Conservation (phyloP, 768 basidiomycete species). For the Termitomyces sp. region DNA sequence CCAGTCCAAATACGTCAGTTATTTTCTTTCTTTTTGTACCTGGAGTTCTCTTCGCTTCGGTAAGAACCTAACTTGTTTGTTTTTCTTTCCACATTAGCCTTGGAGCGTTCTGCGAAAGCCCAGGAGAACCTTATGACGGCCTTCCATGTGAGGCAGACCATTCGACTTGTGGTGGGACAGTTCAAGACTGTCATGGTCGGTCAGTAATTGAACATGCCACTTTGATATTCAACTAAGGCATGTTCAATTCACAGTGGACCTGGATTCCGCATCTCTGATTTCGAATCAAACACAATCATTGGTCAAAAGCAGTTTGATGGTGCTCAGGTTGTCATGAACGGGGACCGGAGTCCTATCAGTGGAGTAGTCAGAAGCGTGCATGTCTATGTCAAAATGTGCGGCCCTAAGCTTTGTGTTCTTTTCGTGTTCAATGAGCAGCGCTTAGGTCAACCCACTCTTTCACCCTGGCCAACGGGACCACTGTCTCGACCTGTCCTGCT, state of each 20-base stretch:
- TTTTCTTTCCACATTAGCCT: constrained; percentile 26
- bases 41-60: neutral
- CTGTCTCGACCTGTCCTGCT: constrained; percentile 68
- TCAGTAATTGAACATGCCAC: constrained; percentile 14
- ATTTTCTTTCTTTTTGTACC: constrained; percentile 4
- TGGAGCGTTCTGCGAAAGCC: constrained; percentile 76
- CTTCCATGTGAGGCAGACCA: constrained; percentile 61
- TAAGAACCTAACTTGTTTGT: neutral
- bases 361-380: constrained; percentile 71
- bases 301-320: constrained; percentile 66
- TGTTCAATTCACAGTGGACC: constrained; percentile 46
- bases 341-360: constrained; percentile 36
- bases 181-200: constrained; percentile 68
- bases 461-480: constrained; percentile 57
- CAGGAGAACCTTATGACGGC: constrained; percentile 63
- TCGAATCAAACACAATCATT: constrained; percentile 70
- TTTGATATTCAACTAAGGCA: neutral
- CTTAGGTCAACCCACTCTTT: constrained; percentile 61
- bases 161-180: constrained; percentile 70
- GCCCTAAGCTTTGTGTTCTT: neutral
- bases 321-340: constrained; percentile 58
- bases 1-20: constrained; percentile 72
- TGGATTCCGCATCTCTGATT: constrained; percentile 69
- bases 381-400: constrained; percentile 64
- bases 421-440: neutral